Conservation (phyloP, 2,329 filamentous ascomycete species). For the Penicillium sp. region DNA sequence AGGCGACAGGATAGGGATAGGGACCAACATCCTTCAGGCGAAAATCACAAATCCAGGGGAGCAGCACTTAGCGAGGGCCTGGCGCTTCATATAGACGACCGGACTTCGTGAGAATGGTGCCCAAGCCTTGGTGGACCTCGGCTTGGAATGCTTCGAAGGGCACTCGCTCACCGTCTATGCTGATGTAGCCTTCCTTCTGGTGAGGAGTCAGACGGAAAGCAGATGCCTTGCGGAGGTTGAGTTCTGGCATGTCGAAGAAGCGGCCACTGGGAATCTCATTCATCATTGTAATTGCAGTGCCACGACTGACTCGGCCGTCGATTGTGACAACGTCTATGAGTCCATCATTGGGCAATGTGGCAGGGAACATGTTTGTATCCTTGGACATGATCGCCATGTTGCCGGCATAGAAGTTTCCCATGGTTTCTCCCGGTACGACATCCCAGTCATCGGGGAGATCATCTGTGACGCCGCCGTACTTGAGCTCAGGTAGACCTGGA, state of each 20-base stretch:
- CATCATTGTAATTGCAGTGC: constrained; percentile 69
- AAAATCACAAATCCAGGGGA: neutral
- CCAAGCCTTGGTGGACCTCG: constrained; percentile 80
- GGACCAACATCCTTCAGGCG: neutral
- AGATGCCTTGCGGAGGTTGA: constrained; percentile 81
- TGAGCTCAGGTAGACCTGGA: constrained; percentile 68
- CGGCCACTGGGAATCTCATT: constrained; percentile 69
- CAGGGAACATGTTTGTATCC: constrained; percentile 79
- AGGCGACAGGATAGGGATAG: neutral
- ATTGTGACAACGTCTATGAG: constrained; percentile 82
- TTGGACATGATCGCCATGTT: constrained; percentile 94
- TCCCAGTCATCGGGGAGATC: constrained; percentile 77
- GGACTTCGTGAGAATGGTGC: constrained; percentile 77
- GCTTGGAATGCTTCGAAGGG: constrained; percentile 89
- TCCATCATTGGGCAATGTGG: constrained; percentile 79
- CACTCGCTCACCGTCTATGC: constrained; percentile 86
- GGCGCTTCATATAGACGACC: constrained; percentile 69
- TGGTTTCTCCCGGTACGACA: constrained; percentile 68
- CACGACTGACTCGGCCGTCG: constrained; percentile 70
- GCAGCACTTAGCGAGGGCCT: constrained; percentile 31
- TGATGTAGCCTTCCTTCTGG: constrained; percentile 77
- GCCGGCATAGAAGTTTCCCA: constrained; percentile 92
- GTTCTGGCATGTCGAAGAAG: constrained; percentile 77
- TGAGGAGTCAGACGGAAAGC: constrained; percentile 83
- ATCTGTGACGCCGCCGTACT: constrained; percentile 78